Conservation (phyloP, 164 flowering plant genomes). For the Vitis rupestris region DNA sequence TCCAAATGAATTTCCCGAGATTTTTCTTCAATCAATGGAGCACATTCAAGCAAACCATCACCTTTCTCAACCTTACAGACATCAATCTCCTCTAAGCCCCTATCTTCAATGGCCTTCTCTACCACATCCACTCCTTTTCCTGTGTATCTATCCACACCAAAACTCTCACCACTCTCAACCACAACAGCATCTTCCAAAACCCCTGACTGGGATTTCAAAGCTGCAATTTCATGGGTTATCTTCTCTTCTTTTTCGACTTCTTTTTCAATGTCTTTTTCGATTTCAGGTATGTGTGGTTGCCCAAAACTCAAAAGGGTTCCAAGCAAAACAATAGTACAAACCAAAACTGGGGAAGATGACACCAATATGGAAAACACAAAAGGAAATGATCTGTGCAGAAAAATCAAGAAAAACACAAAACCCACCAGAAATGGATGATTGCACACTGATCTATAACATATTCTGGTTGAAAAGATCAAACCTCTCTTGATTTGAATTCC, state of each 20-base stretch:
- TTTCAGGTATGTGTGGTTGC: slow-evolving; percentile 57
- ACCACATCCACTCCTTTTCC: slow-evolving; percentile 24
- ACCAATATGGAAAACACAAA: slow-evolving; percentile 61
- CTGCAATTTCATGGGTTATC: slow-evolving; percentile 26
- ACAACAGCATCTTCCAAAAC: slow-evolving; percentile 27
- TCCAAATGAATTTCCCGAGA: slow-evolving; percentile 24
- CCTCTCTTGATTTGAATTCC: slow-evolving; percentile 37
- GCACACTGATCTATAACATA: slow-evolving; percentile 39
- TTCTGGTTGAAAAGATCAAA: slow-evolving; percentile 26
- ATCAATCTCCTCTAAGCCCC: slow-evolving; percentile 9
- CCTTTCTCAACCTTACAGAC: slow-evolving; percentile 16
- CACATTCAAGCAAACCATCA: slow-evolving; percentile 19
- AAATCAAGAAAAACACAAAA: slow-evolving; percentile 33
- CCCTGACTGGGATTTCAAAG: slow-evolving; percentile 31
- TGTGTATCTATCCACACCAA: slow-evolving; percentile 26
- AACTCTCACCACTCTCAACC: slow-evolving; percentile 41
- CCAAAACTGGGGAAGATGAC: slow-evolving; percentile 81
- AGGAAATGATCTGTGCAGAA: slow-evolving; percentile 64
- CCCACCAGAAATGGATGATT: slow-evolving; percentile 59
- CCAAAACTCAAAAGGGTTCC: slow-evolving; percentile 92
- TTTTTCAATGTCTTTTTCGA: slow-evolving; percentile 33
- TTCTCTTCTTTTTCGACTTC: slow-evolving; percentile 53
- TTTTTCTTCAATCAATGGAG: slow-evolving; percentile 24
- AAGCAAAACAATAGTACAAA: slow-evolving; percentile 85
- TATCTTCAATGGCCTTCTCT: slow-evolving; percentile 22